These are phyloP conservation scores for Agaricus blazei DNA, from an alignment of 768 basidiomycete species.

Conservation along the genomic window DNA sequence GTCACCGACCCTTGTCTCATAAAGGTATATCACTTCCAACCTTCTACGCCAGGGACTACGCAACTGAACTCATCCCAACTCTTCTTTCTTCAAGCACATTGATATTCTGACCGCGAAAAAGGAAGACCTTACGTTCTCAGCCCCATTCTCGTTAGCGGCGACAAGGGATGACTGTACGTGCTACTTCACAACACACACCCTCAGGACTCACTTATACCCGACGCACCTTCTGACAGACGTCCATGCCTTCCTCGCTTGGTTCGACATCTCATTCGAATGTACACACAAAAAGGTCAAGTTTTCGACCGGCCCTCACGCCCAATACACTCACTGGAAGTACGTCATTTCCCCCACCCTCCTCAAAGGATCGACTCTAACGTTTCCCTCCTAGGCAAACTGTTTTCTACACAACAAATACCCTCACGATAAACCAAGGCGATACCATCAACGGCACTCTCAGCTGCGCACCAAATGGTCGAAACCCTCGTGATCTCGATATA, in stretches of 20 bases:
- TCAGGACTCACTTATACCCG: not conserved
- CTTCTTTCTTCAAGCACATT: slow-evolving; percentile 55
- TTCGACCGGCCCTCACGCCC: slow-evolving; percentile 96
- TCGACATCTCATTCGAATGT: slow-evolving; percentile 93
- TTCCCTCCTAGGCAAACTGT: slow-evolving; percentile 77
- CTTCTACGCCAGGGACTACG: not conserved
- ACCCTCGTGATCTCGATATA: slow-evolving; percentile 96
- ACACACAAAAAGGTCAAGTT: slow-evolving; percentile 95
- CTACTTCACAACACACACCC: not conserved
- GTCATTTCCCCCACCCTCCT: slow-evolving; percentile 23
- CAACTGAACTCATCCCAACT: not conserved
- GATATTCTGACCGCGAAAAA: slow-evolving; percentile 89
- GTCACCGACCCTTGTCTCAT: slow-evolving; percentile 89
- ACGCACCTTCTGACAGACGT: slow-evolving; percentile 49
- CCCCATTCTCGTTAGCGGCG: slow-evolving; percentile 72
- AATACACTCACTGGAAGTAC: slow-evolving; percentile 96
- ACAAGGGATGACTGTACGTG: slow-evolving; percentile 91
- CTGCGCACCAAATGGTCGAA: slow-evolving; percentile 87
- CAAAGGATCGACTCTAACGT: not conserved
- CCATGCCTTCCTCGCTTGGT: slow-evolving; percentile 99
- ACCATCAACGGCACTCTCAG: slow-evolving; percentile 63
- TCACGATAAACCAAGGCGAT: slow-evolving; percentile 68
- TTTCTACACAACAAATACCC: slow-evolving; percentile 86
- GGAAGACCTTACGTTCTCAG: slow-evolving; percentile 86
- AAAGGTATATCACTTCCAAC: slow-evolving; percentile 48